Evolutionary conservation across 352 stramenopile genomes (phyloP).

Genomic region (Phytophthora fragariae): DNA sequence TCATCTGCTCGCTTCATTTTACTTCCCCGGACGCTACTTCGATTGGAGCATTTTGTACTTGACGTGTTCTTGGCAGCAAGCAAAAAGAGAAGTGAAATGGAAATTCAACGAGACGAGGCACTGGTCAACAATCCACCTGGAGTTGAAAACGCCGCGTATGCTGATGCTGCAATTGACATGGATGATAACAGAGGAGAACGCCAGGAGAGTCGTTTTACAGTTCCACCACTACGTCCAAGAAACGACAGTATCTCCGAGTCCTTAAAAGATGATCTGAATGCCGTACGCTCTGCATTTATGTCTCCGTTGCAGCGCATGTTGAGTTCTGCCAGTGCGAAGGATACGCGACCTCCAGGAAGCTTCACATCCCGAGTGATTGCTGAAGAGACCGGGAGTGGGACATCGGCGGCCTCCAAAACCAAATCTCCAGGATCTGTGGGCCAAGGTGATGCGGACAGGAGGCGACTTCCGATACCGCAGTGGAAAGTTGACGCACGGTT

Average conservation of each 20-base stretch:
- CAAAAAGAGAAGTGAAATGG: constrained; percentile 51
- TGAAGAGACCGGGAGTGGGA: constrained; percentile 33
- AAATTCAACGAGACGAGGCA: constrained; percentile 47
- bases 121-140: constrained; percentile 38
- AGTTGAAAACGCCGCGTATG: constrained; percentile 35
- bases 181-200: constrained; percentile 33
- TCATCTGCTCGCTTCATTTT: constrained; percentile 60
- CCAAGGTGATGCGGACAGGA: constrained; percentile 11
- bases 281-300: constrained; percentile 45
- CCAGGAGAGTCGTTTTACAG: constrained; percentile 39
- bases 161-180: constrained; percentile 37
- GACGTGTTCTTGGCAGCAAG: constrained; percentile 57
- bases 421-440: constrained; percentile 1
- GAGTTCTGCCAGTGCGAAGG: constrained; percentile 43
- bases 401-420: constrained; percentile 17
- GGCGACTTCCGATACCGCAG: constrained; percentile 22
- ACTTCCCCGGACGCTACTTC: constrained; percentile 57
- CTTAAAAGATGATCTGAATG: constrained; percentile 51
- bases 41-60: constrained; percentile 64
- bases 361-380: constrained; percentile 40
- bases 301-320: constrained; percentile 55
- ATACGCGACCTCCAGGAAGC: constrained; percentile 30
- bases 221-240: constrained; percentile 40
- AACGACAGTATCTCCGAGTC: constrained; percentile 70
- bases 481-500: constrained; percentile 61